A percentile compares a stretch with the other conserved stretches of the same genome.
phyloP scores from a whole-genome alignment of 306 rosid species.

The Inga leiocalycina region DNA sequence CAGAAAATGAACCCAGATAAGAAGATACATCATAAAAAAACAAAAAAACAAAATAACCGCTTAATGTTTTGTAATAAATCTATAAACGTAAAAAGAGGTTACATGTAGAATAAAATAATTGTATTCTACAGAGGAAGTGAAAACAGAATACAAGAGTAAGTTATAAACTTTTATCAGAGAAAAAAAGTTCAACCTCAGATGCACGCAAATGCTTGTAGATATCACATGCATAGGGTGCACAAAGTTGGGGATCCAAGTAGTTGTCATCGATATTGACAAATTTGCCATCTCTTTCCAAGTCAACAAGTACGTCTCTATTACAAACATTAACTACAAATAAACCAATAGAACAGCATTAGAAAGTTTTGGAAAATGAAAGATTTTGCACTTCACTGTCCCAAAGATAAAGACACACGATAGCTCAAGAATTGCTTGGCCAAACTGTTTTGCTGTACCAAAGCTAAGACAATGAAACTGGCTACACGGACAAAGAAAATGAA shows the following conservation, averaged over 20 bases:
- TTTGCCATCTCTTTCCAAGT: constrained; percentile 57
- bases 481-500: not conserved
- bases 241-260: constrained; percentile 80
- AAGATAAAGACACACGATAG: not conserved
- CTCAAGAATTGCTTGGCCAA: not conserved
- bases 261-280: constrained; percentile 65
- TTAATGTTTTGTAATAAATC: not conserved
- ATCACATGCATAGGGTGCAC: constrained; percentile 92
- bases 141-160: not conserved
- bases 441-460: not conserved
- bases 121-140: not conserved
- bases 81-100: not conserved
- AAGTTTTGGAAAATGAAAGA: not conserved
- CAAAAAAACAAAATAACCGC: not conserved
- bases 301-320: constrained; percentile 64
- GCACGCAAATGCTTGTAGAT: constrained; percentile 92
- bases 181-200: constrained; percentile 64
- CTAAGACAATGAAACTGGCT: not conserved
- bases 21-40: not conserved
- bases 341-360: constrained; percentile 14
- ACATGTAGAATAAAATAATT: not conserved
- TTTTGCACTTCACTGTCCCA: not conserved
- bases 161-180: not conserved
- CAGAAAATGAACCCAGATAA: constrained; percentile 2
- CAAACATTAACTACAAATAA: constrained; percentile 63